These are phyloP conservation scores for Blastobotrys americana DNA, from an alignment of 805 yeast genomes.

Conservation along the genomic window DNA sequence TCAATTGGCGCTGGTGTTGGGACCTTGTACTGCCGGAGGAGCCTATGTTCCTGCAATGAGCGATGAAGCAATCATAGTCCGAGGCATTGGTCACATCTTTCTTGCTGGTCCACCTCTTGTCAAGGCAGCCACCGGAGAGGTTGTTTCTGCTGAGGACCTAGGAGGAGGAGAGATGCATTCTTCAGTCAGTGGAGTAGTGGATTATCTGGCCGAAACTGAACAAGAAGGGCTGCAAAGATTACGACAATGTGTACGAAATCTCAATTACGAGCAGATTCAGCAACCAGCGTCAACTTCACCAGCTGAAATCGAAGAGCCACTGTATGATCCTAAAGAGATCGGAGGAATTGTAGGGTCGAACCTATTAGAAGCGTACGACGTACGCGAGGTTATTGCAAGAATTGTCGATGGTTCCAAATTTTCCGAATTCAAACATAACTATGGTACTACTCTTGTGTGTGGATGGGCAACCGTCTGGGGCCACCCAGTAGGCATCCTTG, in stretches of 20 bases:
- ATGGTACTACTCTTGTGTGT: conserved; percentile 27
- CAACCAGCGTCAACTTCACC: conserved; percentile 2
- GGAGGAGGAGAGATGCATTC: conserved; percentile 32
- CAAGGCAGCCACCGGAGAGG: conserved; percentile 32
- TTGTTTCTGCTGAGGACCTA: conserved; percentile 26
- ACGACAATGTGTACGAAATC: conserved; percentile 23
- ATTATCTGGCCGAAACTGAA: conserved; percentile 26
- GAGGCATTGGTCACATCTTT: conserved; percentile 29
- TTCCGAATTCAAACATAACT: conserved; percentile 26
- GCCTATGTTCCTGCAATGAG: conserved; percentile 32
- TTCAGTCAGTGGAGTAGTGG: conserved; percentile 27
- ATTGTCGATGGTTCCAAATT: conserved; percentile 29
- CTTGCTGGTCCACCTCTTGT: conserved; percentile 31
- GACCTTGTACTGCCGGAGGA: conserved; percentile 33
- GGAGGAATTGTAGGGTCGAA: conserved; percentile 28
- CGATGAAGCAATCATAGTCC: conserved; percentile 29
- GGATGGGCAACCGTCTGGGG: conserved; percentile 28
- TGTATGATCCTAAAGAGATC: conserved; percentile 25
- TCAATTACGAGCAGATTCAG: conserved; percentile 10
- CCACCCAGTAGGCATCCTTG: conserved; percentile 28
- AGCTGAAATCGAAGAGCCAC: conserved; percentile 21
- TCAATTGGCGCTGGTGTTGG: conserved; percentile 28
- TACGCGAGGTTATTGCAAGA: conserved; percentile 29
- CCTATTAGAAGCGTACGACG: conserved; percentile 26
- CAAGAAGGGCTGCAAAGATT: conserved; percentile 27